A percentile compares a stretch with the other conserved stretches of the same genome.
phyloP scores from a whole-genome alignment of 768 basidiomycete species.

The Tylopilus balloui region DNA sequence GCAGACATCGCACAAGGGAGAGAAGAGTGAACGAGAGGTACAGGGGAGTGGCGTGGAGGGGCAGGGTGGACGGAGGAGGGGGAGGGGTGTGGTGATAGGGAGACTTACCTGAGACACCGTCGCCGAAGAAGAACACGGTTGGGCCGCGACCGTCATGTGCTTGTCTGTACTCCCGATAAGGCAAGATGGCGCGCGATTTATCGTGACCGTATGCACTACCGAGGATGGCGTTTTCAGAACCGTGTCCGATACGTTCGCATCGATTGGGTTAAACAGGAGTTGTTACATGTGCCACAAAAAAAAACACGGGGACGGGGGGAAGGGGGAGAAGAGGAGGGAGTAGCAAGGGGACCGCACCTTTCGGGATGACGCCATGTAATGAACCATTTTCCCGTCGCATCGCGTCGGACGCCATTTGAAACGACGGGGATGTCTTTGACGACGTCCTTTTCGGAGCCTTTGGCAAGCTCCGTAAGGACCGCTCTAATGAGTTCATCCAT shows the following conservation, averaged over 20 bases:
- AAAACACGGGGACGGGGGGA: background rate
- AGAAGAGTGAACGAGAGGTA: no score
- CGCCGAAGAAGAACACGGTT: slow-evolving; percentile 93
- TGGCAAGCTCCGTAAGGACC: slow-evolving; percentile 73
- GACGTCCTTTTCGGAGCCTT: slow-evolving; percentile 46
- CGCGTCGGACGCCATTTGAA: slow-evolving; percentile 81
- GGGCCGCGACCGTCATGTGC: slow-evolving; percentile 39
- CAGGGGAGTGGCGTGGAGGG: background rate
- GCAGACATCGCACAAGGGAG: no score
- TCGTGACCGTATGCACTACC: slow-evolving; percentile 83
- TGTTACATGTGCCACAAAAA: background rate
- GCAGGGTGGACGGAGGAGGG: background rate
- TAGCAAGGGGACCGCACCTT: slow-evolving; percentile 50
- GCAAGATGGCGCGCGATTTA: slow-evolving; percentile 91
- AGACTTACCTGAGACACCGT: slow-evolving; percentile 85
- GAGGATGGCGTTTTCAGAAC: background rate
- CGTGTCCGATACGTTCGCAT: background rate
- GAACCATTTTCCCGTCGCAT: slow-evolving; percentile 60
- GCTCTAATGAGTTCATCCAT: slow-evolving; percentile 94
- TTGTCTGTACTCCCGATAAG: slow-evolving; percentile 55
- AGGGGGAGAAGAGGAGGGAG: background rate
- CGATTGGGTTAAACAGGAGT: background rate
- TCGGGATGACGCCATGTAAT: slow-evolving; percentile 88
- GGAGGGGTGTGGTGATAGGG: background rate
- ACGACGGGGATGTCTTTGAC: slow-evolving; percentile 83